phyloP scores from a whole-genome alignment of 495 filamentous ascomycete species.

The Penicillium paxilli region DNA sequence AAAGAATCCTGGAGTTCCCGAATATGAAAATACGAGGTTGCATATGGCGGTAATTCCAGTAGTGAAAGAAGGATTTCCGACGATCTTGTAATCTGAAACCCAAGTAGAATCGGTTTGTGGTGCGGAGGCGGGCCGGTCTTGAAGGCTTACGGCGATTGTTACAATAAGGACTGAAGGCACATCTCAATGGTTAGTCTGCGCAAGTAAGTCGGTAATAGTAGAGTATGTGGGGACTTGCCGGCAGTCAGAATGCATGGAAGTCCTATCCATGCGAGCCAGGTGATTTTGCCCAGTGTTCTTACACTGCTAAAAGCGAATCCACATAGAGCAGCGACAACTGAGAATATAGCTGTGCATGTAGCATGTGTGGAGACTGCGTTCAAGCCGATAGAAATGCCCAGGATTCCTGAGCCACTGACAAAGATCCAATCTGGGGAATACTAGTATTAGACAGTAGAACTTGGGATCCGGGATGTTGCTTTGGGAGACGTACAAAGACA shows the following conservation, averaged over 20 bases:
- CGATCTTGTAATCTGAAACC: constrained; percentile 23
- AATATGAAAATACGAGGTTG: constrained; percentile 64
- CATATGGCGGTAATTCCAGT: constrained; percentile 54
- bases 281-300: background rate
- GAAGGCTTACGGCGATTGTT: constrained; percentile 61
- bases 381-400: background rate
- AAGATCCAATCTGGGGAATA: background rate
- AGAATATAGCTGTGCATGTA: background rate
- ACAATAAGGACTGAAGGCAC: constrained; percentile 60
- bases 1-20: constrained; percentile 64
- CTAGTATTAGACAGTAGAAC: background rate
- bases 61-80: constrained; percentile 25
- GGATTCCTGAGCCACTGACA: background rate
- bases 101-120: constrained; percentile 17
- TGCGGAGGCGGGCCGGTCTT: constrained; percentile 32
- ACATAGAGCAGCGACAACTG: background rate
- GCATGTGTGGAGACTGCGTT: background rate
- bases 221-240: constrained; percentile 3
- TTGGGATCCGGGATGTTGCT: background rate
- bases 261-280: background rate
- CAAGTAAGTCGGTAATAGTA: constrained; percentile 31
- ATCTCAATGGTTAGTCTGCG: background rate
- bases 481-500: background rate
- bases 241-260: background rate
- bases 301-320: background rate